phyloP scores from a whole-genome alignment of 345 rosid species.

The Camelina sativa region DNA sequence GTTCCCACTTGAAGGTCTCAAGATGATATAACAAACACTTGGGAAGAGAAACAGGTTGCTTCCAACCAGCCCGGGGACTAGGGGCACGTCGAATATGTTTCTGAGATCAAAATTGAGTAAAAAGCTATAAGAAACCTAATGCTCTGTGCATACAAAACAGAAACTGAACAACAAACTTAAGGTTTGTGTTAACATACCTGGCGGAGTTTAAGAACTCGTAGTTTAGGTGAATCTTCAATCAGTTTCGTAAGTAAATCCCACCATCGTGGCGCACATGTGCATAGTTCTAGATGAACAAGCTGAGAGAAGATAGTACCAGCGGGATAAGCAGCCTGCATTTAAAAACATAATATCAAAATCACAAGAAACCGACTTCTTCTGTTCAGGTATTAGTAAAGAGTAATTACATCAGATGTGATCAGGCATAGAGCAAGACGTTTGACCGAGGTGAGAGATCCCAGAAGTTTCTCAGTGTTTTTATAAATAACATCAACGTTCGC shows the following conservation, averaged over 20 bases:
- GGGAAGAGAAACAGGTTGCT: constrained; percentile 31
- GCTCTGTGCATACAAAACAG: constrained; percentile 9
- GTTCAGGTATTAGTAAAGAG: neutral
- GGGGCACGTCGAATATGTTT: constrained; percentile 38
- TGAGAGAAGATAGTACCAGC: constrained; percentile 38
- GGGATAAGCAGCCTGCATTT: constrained; percentile 42
- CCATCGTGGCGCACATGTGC: constrained; percentile 45
- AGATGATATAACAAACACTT: constrained; percentile 30
- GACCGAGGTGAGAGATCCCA: constrained; percentile 39
- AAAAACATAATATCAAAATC: constrained; percentile 12
- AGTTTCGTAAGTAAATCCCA: constrained; percentile 39
- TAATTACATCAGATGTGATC: constrained; percentile 42
- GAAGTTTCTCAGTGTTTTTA: constrained; percentile 36
- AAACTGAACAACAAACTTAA: constrained; percentile 9
- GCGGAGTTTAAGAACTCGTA: constrained; percentile 38
- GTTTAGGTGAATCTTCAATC: constrained; percentile 41
- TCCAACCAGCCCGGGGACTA: constrained; percentile 30
- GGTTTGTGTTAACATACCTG: constrained; percentile 26
- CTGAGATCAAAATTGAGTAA: constrained; percentile 16
- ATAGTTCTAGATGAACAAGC: constrained; percentile 41
- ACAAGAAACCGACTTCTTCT: neutral
- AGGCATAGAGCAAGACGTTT: constrained; percentile 36
- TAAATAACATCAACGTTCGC: constrained; percentile 43
- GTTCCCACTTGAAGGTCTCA: constrained; percentile 39
- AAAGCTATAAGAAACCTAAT: neutral